Evolutionary conservation across 140 eudicot genomes (phyloP), one percentile per base, ranked within the genome.

Genomic region (Erigeron philadelphicus): DNA sequence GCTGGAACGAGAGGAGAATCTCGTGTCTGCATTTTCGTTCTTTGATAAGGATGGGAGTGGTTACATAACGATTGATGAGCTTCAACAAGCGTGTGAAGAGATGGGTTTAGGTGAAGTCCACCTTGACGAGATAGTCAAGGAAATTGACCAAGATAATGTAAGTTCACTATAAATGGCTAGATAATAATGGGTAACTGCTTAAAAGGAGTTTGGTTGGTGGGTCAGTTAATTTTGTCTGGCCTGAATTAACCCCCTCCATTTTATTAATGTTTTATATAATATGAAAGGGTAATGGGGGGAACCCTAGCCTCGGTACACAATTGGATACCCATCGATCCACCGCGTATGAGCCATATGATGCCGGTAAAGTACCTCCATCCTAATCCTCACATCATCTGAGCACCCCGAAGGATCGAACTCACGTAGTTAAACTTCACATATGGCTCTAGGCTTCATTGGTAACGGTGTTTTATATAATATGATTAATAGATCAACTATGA

Each of bases 41-140:
- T 87, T 87, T 53, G 95, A 87, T 74, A 87, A 87, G 81, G 95
- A 87, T 83, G 87, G 91, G 1, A 87, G 95, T 79, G 95, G 95
- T 54, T 87, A 80, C 77, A 87, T 87, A 54, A 87, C 95, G 50
- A 84, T 88, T 13, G 95, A 87, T 71, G 95, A 87, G 77, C 83
- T 87, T 54, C 88, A 82, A 74, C 88, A 87, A 77, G 95, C 95
- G 58, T 87, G 95, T 85, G 76, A 84, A 70, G 95, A 87, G 61
- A 81, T 87, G 74, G 91, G 91, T 21, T 72, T 87, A 25, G 83
- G 88, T 66, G 95, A 85, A 48, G 91, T 81, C 43, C 76, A 66
- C 75, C 90, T 87, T 63, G 95, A 84, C 77, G 95, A 87, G 18
- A 84, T 85, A 85, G 81, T 87, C 68, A 78, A 80, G 65, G 95